Evolutionary conservation across 306 rosid genomes (phyloP).

Genomic region (Lagenaria siceraria): DNA sequence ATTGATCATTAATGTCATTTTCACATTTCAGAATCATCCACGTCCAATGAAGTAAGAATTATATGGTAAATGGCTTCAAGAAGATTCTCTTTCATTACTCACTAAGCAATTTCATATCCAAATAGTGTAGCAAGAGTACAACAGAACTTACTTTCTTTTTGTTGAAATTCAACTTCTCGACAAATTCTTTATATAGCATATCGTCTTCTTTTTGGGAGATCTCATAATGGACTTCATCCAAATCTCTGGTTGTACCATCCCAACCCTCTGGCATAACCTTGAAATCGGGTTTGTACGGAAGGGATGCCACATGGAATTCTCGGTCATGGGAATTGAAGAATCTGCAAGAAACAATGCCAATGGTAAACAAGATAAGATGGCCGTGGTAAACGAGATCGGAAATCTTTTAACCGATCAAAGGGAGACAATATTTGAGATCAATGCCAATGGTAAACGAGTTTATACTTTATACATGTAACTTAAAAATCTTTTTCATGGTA

Average conservation of each 20-base stretch:
- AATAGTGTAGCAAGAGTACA: neutral
- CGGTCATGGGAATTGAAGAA: conserved; percentile 67
- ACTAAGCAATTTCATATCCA: neutral
- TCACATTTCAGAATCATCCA: neutral
- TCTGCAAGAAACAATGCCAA: conserved; percentile 30
- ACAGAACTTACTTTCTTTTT: conserved; percentile 68
- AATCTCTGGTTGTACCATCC: conserved; percentile 86
- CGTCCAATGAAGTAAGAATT: neutral
- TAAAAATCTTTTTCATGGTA: neutral
- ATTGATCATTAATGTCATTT: neutral
- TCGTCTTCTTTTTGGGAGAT: conserved; percentile 85
- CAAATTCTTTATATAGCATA: conserved; percentile 74
- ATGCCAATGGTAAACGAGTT: neutral
- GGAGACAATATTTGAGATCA: neutral
- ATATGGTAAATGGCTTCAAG: neutral
- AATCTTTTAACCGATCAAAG: neutral
- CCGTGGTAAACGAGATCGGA: neutral
- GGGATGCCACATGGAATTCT: conserved; percentile 93
- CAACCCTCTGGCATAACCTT: conserved; percentile 99
- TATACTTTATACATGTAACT: neutral
- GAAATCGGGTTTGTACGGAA: conserved; percentile 87
- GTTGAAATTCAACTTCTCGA: conserved; percentile 72
- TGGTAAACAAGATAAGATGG: neutral
- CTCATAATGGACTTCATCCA: conserved; percentile 89
- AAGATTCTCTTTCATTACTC: neutral